Conservation (phyloP, 140 eudicot species). For the Anethum foeniculum region DNA sequence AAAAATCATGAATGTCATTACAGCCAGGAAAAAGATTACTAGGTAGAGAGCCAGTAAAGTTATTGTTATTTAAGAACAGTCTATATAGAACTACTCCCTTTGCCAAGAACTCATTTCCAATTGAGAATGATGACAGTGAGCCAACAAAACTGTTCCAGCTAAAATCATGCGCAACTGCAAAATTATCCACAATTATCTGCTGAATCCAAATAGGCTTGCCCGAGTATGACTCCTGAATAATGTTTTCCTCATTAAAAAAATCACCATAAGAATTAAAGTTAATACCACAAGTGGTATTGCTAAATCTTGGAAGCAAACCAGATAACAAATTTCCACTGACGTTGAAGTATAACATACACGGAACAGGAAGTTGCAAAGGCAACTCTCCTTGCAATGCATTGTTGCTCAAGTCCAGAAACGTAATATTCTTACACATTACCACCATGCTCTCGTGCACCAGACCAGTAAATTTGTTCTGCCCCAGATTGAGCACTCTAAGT, state of each 20-base stretch:
- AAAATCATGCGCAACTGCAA: constrained; percentile 21
- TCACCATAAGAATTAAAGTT: background rate
- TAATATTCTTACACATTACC: constrained; percentile 22
- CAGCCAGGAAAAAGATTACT: constrained; percentile 10
- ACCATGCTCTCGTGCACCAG: constrained; percentile 8
- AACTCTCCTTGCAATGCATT: constrained; percentile 19
- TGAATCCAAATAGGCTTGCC: constrained; percentile 16
- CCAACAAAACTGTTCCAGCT: constrained; percentile 27
- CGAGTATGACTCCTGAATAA: constrained; percentile 11
- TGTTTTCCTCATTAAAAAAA: background rate
- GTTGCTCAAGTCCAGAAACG: constrained; percentile 26
- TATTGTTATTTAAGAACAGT: constrained; percentile 19
- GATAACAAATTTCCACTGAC: constrained; percentile 24
- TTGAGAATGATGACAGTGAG: constrained; percentile 15
- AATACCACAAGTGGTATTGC: constrained; percentile 7
- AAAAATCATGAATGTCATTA: constrained; percentile 16
- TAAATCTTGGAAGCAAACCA: constrained; percentile 19
- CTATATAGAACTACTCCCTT: constrained; percentile 11
- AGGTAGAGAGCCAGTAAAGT: constrained; percentile 22
- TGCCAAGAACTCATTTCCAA: constrained; percentile 14
- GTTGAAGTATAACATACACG: constrained; percentile 21
- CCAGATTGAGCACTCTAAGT: constrained; percentile 22
- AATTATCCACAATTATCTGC: background rate
- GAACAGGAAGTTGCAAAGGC: constrained; percentile 23
- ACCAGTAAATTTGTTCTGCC: constrained; percentile 22